phyloP scores from a whole-genome alignment of 1,284 basidiomycete species.

The Pterula multifida region DNA sequence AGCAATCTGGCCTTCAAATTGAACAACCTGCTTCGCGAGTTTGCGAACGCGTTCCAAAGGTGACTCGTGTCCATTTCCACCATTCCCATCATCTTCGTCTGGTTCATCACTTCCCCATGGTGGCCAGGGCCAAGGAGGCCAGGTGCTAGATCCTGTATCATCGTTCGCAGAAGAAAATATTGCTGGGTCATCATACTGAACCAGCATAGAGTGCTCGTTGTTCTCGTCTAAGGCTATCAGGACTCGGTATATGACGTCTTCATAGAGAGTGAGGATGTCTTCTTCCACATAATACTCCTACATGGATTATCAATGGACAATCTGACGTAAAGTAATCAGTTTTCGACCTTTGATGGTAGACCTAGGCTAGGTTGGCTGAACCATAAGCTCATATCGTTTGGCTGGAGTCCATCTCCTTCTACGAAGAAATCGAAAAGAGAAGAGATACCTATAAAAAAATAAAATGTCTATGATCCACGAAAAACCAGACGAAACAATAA shows the following conservation, averaged over 20 bases:
- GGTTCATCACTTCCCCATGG: constrained; percentile 47
- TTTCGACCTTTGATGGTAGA: constrained; percentile 72
- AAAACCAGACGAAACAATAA: background rate
- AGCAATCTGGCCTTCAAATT: constrained; percentile 77
- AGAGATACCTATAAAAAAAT: constrained; percentile 49
- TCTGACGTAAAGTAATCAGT: background rate
- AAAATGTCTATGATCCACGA: constrained; percentile 4
- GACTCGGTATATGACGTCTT: constrained; percentile 56
- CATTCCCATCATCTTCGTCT: constrained; percentile 32
- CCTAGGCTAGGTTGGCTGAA: constrained; percentile 78
- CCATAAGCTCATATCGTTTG: constrained; percentile 79
- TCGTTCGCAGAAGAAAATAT: constrained; percentile 9
- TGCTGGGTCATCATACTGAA: background rate
- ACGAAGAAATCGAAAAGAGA: constrained; percentile 71
- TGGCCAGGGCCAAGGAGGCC: constrained; percentile 86
- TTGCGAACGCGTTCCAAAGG: constrained; percentile 36
- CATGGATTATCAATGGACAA: constrained; percentile 3
- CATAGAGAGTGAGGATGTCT: constrained; percentile 59
- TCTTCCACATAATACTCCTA: constrained; percentile 89
- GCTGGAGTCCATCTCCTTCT: constrained; percentile 89
- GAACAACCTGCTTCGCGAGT: constrained; percentile 65
- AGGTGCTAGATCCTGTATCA: constrained; percentile 23
- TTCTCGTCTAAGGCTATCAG: constrained; percentile 50
- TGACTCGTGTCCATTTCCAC: background rate
- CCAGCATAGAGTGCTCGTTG: constrained; percentile 14